A percentile compares a stretch with the other conserved stretches of the same genome.
These are phyloP conservation scores for Rauvolfia tetraphylla DNA, from an alignment of 257 asterid species.

Conservation along the genomic window DNA sequence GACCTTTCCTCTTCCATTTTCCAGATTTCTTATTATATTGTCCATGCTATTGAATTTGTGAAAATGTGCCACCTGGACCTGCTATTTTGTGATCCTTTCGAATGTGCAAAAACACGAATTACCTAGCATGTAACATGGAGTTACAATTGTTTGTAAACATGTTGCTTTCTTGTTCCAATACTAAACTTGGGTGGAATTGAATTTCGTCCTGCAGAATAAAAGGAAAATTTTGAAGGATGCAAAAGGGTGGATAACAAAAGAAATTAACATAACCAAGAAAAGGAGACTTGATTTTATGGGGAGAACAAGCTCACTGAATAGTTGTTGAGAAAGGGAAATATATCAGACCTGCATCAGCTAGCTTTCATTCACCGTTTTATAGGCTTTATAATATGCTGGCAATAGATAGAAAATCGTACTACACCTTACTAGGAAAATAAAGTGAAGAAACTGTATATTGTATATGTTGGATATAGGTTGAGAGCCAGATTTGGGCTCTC, in stretches of 20 bases:
- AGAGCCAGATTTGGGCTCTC: background rate
- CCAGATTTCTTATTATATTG: background rate
- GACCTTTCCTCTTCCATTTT: background rate
- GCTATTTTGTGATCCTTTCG: too few relatives aligned
- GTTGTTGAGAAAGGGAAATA: background rate
- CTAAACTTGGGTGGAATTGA: background rate
- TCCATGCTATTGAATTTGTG: background rate
- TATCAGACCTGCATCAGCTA: background rate
- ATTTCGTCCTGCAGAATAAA: background rate
- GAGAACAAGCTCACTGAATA: background rate
- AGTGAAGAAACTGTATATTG: background rate
- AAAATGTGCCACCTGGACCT: background rate
- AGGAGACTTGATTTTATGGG: background rate
- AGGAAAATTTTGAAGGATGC: background rate
- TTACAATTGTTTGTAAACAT: background rate
- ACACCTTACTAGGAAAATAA: background rate
- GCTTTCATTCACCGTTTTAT: background rate
- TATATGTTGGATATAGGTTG: background rate
- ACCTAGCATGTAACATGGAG: background rate
- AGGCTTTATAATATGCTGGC: background rate
- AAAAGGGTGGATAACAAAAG: background rate
- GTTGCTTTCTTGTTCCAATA: background rate
- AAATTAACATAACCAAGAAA: background rate
- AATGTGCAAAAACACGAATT: background rate
- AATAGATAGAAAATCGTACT: background rate